Conservation (phyloP, 768 basidiomycete genomes). For the Scleroderma bovista region DNA sequence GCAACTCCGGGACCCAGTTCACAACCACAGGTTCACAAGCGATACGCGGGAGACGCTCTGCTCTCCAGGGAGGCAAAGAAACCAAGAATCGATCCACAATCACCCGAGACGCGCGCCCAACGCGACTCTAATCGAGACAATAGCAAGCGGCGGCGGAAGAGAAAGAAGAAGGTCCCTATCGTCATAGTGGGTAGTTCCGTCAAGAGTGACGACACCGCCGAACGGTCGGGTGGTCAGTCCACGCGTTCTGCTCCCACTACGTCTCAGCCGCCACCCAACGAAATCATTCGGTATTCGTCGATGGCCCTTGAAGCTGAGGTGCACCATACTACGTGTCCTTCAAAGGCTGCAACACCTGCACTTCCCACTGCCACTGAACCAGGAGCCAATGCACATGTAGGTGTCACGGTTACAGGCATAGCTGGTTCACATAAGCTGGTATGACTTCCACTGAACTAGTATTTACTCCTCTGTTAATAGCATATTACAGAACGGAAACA, state of each 20-base stretch:
- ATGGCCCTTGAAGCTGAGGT: conserved; percentile 9
- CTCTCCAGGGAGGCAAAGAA: conserved; percentile 18
- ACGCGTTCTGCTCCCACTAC: conserved; percentile 3
- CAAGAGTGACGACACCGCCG: conserved; percentile 10
- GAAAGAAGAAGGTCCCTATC: conserved; percentile 24
- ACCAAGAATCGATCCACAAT: conserved; percentile 14
- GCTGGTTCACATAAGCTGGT: background rate
- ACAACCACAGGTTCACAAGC: conserved; percentile 7
- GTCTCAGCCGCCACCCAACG: conserved; percentile 18
- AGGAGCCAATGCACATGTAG: background rate
- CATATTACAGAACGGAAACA: background rate
- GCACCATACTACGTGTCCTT: background rate
- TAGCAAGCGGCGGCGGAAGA: conserved; percentile 23
- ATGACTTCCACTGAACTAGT: background rate
- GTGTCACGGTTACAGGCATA: background rate
- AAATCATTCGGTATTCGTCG: conserved; percentile 23
- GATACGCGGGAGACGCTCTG: conserved; percentile 22
- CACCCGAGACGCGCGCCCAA: conserved; percentile 9
- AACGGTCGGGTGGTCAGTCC: conserved; percentile 6
- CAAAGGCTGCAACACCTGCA: too few species aligned
- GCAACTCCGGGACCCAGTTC: conserved; percentile 12
- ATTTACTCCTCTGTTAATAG: background rate
- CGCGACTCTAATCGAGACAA: conserved; percentile 18
- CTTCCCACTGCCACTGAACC: background rate
- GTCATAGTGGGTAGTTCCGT: conserved; percentile 4